Percentiles rank a stretch among this genome's conserved stretches.
These are phyloP conservation scores for Pseudopyrenochaeta lycopersici DNA, from an alignment of 2,329 filamentous ascomycete species.

Conservation along the genomic window DNA sequence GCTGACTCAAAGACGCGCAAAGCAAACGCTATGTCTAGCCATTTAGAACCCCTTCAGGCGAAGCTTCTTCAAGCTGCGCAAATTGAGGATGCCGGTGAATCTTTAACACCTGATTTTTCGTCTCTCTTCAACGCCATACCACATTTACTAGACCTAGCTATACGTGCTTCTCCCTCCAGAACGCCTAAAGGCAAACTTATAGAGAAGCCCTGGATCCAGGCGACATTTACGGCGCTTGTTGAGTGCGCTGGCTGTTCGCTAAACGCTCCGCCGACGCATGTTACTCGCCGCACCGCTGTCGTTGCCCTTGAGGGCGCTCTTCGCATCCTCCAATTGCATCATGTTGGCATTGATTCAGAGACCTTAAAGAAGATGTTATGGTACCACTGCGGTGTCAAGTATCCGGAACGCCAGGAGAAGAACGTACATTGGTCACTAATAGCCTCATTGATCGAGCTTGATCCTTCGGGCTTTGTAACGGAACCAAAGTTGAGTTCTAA, in stretches of 20 bases:
- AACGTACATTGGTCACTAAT: slow-evolving; percentile 42
- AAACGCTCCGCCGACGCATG: slow-evolving; percentile 29
- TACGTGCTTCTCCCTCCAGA: slow-evolving; percentile 51
- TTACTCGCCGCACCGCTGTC: slow-evolving; percentile 27
- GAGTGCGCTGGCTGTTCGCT: slow-evolving; percentile 46
- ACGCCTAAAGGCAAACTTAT: slow-evolving; percentile 51
- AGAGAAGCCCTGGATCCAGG: slow-evolving; percentile 57
- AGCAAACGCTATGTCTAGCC: slow-evolving; percentile 26
- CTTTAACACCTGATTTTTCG: slow-evolving; percentile 26
- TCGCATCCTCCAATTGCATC: slow-evolving; percentile 31
- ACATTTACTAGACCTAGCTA: slow-evolving; percentile 51
- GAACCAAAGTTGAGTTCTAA: slow-evolving; percentile 25
- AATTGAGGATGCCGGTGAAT: slow-evolving; percentile 36
- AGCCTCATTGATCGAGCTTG: slow-evolving; percentile 42
- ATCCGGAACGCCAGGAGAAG: slow-evolving; percentile 25
- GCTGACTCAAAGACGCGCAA: slow-evolving; percentile 7
- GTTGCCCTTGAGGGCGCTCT: slow-evolving; percentile 36
- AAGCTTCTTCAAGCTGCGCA: slow-evolving; percentile 43
- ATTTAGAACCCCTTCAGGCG: slow-evolving; percentile 37
- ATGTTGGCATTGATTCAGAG: slow-evolving; percentile 35
- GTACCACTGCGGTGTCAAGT: slow-evolving; percentile 46
- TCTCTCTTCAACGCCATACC: slow-evolving; percentile 39
- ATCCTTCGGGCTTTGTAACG: slow-evolving; percentile 43
- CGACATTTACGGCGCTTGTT: slow-evolving; percentile 48
- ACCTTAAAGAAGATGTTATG: slow-evolving; percentile 44